These are phyloP conservation scores for Elsinoe arachidis DNA, from an alignment of 2,329 filamentous ascomycete species.

Conservation along the genomic window DNA sequence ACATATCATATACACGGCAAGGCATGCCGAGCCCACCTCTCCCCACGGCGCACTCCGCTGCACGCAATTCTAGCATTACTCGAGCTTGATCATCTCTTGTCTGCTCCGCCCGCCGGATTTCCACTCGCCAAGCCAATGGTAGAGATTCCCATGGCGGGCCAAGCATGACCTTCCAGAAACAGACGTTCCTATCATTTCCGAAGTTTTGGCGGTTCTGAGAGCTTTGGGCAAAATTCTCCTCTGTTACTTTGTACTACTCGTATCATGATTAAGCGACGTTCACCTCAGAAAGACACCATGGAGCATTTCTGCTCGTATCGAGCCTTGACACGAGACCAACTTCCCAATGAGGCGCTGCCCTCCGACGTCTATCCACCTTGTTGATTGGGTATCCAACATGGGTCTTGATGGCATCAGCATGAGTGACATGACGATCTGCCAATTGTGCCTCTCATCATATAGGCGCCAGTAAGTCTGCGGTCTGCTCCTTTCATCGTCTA, in stretches of 20 bases:
- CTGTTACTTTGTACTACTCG: not conserved
- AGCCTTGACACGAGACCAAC: not conserved
- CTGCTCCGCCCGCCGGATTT: not conserved
- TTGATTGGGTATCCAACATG: no score
- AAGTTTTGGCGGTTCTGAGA: not conserved
- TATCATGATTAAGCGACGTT: not conserved
- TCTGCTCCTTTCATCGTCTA: not conserved
- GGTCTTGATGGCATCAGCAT: no score
- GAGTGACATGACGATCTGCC: no score
- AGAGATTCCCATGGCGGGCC: not conserved
- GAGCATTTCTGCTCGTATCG: not conserved
- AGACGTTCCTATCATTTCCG: not conserved
- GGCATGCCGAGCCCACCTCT: not conserved
- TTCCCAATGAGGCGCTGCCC: not conserved
- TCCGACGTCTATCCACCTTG: no score
- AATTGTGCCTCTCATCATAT: no score
- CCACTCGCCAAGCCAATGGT: not conserved
- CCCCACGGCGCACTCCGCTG: not conserved
- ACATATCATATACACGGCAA: not conserved
- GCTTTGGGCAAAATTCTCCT: not conserved
- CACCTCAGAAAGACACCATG: not conserved
- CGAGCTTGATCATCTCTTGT: no score
- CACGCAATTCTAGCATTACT: no score
- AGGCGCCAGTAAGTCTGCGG: not conserved
- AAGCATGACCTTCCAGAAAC: not conserved